phyloP scores from a whole-genome alignment of 345 rosid species.

The Arabis hirsuta region DNA sequence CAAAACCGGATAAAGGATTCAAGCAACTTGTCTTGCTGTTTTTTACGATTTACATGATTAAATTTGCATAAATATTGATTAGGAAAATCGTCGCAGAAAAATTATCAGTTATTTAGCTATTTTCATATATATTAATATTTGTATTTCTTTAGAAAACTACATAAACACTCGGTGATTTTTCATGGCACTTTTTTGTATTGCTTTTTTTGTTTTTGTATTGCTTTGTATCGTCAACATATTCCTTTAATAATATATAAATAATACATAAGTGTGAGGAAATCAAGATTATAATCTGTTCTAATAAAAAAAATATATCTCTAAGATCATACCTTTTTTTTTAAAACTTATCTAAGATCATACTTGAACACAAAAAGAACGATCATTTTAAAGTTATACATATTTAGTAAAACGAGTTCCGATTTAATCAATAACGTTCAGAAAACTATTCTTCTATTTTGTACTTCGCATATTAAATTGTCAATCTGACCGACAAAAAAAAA shows the following conservation, averaged over 20 bases:
- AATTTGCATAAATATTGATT: conserved; percentile 2
- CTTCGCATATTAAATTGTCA: not conserved
- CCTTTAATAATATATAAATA: no score
- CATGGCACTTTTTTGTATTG: no score
- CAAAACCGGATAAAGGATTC: conserved; percentile 20
- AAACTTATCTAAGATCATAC: no score
- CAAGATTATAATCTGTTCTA: no score
- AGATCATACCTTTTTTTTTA: no score
- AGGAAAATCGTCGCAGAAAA: not conserved
- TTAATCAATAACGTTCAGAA: not conserved
- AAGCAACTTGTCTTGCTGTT: conserved; percentile 21
- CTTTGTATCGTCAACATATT: no score
- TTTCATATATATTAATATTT: not conserved
- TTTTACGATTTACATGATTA: not conserved
- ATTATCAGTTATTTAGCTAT: not conserved
- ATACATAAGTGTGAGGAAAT: no score
- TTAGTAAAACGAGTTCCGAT: not conserved
- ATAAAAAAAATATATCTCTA: no score
- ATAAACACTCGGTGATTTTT: no score
- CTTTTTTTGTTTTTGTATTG: no score
- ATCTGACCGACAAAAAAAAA: conserved; percentile 19
- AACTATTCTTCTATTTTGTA: not conserved
- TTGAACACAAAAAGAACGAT: not conserved
- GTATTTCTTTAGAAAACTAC: no score
- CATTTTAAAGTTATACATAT: not conserved